Percentiles rank a stretch among this genome's conserved stretches.
These are phyloP conservation scores for Candida pseudocylindracea DNA, from an alignment of 1,139 yeast species.

Conservation along the genomic window DNA sequence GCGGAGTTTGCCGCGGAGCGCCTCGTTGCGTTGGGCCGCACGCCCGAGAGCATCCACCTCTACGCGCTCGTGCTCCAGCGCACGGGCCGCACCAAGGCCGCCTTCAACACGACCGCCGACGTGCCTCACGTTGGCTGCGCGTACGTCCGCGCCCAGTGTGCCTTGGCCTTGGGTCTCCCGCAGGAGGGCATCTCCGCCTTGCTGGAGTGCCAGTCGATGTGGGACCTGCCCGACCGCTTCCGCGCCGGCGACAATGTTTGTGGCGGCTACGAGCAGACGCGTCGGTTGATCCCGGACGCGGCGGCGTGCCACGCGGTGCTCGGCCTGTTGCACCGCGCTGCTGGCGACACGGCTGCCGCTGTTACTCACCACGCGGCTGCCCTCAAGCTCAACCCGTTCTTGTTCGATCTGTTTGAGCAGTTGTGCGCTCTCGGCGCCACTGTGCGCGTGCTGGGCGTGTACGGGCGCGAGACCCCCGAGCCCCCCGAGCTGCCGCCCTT, in stretches of 20 bases:
- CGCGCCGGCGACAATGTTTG: constrained; percentile 1
- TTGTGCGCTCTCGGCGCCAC: constrained; percentile 53
- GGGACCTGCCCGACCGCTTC: constrained; percentile 8
- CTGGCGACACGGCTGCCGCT: constrained; percentile 41
- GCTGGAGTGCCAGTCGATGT: constrained; percentile 11
- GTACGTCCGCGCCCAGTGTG: constrained; percentile 44
- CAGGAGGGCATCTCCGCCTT: constrained; percentile 46
- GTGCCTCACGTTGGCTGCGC: constrained; percentile 44
- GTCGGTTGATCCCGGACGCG: constrained; percentile 32
- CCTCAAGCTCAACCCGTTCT: constrained; percentile 48
- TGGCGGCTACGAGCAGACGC: constrained; percentile 14
- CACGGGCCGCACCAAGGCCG: constrained; percentile 33
- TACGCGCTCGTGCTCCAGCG: constrained; percentile 40
- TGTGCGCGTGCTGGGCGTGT: constrained; percentile 38
- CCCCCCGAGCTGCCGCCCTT: not conserved
- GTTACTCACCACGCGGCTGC: constrained; percentile 48
- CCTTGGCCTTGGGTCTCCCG: constrained; percentile 29
- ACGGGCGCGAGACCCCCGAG: constrained; percentile 3
- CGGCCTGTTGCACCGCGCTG: constrained; percentile 42
- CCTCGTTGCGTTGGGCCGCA: constrained; percentile 29
- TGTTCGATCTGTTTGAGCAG: constrained; percentile 74
- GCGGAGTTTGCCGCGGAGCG: constrained; percentile 75
- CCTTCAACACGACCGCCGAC: constrained; percentile 19
- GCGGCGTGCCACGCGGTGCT: constrained; percentile 39
- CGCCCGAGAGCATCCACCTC: constrained; percentile 35